A percentile compares a stretch with the other conserved stretches of the same genome.
Evolutionary conservation across 176 grass and related monocot genomes (phyloP).

Genomic region (Saccharum spontaneum): DNA sequence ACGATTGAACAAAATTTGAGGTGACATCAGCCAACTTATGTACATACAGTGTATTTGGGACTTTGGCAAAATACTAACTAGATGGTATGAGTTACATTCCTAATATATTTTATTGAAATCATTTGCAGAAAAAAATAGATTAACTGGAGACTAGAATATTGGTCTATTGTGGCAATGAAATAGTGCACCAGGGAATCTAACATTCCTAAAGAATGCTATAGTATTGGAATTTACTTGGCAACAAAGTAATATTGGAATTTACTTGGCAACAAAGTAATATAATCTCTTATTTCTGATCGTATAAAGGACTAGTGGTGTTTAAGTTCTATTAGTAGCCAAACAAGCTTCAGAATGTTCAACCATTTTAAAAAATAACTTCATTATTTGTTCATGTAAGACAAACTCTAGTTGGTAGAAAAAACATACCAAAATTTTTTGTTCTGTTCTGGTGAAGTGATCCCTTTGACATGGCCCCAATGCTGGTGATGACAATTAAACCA

Average conservation of each 20-base stretch:
- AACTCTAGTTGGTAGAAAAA: not conserved
- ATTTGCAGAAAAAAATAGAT: not conserved
- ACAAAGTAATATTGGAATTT: not conserved
- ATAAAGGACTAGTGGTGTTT: not conserved
- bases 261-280: not conserved
- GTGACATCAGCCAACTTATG: not conserved
- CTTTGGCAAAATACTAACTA: not conserved
- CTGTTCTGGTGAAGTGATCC: not conserved
- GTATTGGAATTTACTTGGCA: not conserved
- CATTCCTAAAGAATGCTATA: not conserved
- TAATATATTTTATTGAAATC: not conserved
- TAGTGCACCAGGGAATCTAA: constrained; percentile 1
- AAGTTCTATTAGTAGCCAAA: not conserved
- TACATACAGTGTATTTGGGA: not conserved
- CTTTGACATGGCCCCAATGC: not conserved
- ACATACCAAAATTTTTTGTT: not conserved
- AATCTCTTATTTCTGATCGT: not conserved
- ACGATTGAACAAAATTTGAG: not conserved
- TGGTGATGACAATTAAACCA: not conserved
- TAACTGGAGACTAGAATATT: not conserved
- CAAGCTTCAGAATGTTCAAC: too few species aligned
- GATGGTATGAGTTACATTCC: not conserved
- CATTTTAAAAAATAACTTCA: not conserved
- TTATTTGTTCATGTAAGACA: not conserved
- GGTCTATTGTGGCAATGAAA: not conserved